Percentiles rank a stretch among this genome's conserved stretches.
phyloP scores from a whole-genome alignment of 139 green algal species.

The Chlamydomonas incerta region DNA sequence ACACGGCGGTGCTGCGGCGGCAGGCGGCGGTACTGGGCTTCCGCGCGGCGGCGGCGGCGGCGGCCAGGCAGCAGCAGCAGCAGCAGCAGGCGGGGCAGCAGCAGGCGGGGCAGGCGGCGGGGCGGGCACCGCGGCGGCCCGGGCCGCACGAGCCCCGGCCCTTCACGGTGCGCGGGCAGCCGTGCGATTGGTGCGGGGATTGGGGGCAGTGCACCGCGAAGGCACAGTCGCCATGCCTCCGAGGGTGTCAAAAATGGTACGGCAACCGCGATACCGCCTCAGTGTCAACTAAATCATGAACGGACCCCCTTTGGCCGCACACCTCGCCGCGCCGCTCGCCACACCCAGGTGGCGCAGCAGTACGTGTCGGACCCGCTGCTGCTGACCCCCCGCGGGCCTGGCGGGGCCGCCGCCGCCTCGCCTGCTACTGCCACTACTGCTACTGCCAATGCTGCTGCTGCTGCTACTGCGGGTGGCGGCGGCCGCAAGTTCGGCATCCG shows the following conservation, averaged over 20 bases:
- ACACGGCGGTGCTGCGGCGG: constrained; percentile 40
- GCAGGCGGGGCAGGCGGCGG: no score
- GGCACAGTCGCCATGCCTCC: no score
- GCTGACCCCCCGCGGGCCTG: neutral
- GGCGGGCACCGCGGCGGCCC: no score
- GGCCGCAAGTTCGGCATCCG: constrained; percentile 69
- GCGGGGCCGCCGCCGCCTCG: no score
- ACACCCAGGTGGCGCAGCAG: constrained; percentile 59
- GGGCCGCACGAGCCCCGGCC: neutral
- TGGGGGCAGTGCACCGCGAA: no score
- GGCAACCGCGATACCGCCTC: no score
- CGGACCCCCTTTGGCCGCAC: no score
- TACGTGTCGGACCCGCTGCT: constrained; percentile 59
- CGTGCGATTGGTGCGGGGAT: neutral
- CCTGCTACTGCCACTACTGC: no score
- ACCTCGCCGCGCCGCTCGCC: no score
- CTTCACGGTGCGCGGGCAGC: constrained; percentile 1
- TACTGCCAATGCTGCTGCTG: neutral
- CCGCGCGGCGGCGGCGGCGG: neutral
- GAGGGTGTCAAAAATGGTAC: no score
- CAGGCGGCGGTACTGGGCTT: constrained; percentile 24
- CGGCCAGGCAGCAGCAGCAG: neutral
- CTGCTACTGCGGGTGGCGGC: neutral
- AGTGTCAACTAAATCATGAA: no score
- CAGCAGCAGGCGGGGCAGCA: neutral